Evolutionary conservation across 129 eudicot species (phyloP).

Genomic region (Heracleum sosnowskyi): DNA sequence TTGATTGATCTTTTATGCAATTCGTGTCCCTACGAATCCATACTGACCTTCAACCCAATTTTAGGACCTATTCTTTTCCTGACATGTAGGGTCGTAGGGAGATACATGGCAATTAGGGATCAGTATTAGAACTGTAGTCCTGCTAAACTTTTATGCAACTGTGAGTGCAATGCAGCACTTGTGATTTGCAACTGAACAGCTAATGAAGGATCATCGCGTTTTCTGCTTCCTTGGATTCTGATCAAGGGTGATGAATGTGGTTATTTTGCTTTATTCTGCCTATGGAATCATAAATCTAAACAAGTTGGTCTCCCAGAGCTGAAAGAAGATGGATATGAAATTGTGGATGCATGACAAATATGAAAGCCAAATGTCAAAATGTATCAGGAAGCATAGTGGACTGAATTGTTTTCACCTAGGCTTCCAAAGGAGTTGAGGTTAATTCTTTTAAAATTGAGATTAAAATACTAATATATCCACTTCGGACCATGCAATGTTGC

Average conservation of each 20-base stretch:
- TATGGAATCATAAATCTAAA: not conserved
- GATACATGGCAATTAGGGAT: not conserved
- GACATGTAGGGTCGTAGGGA: not conserved
- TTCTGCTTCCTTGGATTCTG: not conserved
- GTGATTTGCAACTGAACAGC: not conserved
- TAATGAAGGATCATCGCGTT: not conserved
- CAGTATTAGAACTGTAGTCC: not conserved
- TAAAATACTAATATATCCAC: too few species aligned
- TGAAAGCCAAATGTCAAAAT: not conserved
- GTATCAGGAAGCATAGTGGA: not conserved
- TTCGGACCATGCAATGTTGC: too few species aligned
- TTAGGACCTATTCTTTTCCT: not conserved
- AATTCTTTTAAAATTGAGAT: too few species aligned
- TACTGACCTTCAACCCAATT: not conserved
- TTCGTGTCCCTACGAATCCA: not conserved
- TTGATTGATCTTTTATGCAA: constrained; percentile 1
- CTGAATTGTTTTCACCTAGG: not conserved
- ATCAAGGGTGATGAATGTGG: not conserved
- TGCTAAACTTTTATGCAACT: not conserved
- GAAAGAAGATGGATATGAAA: not conserved
- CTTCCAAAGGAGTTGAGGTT: not conserved
- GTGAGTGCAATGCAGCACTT: not conserved
- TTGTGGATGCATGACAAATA: not conserved
- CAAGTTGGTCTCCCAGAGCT: not conserved
- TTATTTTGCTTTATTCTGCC: not conserved